A percentile compares a stretch with the other conserved stretches of the same genome.
Conservation (phyloP, 1,284 basidiomycete genomes). For the Golubevia pallescens region DNA sequence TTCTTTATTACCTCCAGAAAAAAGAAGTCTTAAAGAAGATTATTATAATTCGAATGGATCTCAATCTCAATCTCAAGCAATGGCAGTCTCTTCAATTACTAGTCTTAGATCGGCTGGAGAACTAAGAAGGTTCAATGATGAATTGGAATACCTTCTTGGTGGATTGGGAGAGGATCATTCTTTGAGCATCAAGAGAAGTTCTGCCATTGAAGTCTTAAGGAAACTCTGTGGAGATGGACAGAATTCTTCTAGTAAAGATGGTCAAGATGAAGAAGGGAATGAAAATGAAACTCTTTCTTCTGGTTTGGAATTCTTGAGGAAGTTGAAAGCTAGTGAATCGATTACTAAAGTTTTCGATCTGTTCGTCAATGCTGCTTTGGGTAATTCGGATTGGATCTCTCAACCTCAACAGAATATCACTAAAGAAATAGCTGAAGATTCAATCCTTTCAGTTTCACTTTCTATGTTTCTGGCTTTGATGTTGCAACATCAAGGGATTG, state of each 20-base stretch:
- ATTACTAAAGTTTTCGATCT: neutral
- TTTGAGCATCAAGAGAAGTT: neutral
- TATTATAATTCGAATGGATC: neutral
- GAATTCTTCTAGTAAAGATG: neutral
- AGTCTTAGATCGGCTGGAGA: neutral
- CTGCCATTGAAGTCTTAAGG: neutral
- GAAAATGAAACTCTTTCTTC: neutral
- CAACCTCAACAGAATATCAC: neutral
- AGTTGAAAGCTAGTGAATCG: neutral
- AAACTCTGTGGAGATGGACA: neutral
- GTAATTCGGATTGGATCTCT: neutral
- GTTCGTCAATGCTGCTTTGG: neutral
- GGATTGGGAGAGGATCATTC: neutral
- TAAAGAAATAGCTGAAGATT: neutral
- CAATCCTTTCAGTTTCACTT: neutral
- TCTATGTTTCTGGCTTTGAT: neutral
- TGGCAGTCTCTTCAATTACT: neutral
- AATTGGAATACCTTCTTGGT: neutral
- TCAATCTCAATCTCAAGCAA: neutral
- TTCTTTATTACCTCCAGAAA: neutral
- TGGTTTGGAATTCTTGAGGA: neutral
- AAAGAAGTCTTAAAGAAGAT: neutral
- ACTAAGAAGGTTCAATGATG: neutral
- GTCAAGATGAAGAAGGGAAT: neutral
- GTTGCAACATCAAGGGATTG: neutral